Conservation (phyloP, 495 filamentous ascomycete genomes). For the Hypoxylon fragiforme region DNA sequence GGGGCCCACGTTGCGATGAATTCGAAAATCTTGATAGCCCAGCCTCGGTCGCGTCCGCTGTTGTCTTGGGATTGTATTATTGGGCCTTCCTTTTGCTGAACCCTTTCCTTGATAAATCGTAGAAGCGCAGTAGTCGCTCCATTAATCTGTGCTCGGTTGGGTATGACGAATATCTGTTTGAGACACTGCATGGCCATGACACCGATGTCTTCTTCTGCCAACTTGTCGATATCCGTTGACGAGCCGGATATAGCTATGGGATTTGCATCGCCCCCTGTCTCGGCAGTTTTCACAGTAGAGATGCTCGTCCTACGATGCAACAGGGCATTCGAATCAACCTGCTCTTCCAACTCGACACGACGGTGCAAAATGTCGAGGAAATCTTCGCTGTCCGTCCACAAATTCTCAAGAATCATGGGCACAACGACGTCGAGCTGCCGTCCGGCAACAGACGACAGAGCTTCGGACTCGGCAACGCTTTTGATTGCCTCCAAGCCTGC, state of each 20-base stretch:
- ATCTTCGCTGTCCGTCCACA: slow-evolving; percentile 75
- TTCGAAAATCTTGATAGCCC: slow-evolving; percentile 79
- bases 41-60: slow-evolving; percentile 55
- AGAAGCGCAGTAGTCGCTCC: slow-evolving; percentile 70
- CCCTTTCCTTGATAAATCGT: slow-evolving; percentile 67
- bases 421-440: slow-evolving; percentile 74
- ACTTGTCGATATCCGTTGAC: slow-evolving; percentile 78
- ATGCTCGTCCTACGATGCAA: slow-evolving; percentile 72
- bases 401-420: slow-evolving; percentile 80
- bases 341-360: slow-evolving; percentile 65
- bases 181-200: slow-evolving; percentile 80
- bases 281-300: slow-evolving; percentile 73
- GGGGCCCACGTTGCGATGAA: slow-evolving; percentile 81
- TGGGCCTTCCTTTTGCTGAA: slow-evolving; percentile 52
- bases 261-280: slow-evolving; percentile 65
- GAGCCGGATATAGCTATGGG: slow-evolving; percentile 71
- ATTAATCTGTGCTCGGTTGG: slow-evolving; percentile 76
- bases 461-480: slow-evolving; percentile 75
- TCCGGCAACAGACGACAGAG: slow-evolving; percentile 70
- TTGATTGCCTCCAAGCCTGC: slow-evolving; percentile 78
- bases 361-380: slow-evolving; percentile 64
- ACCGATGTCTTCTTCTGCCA: slow-evolving; percentile 85
- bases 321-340: slow-evolving; percentile 61
- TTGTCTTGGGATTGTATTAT: slow-evolving; percentile 38
- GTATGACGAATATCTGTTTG: slow-evolving; percentile 74